Evolutionary conservation across 140 eudicot species (phyloP), one percentile per base, ranked within the genome.

Genomic region (Erigeron philadelphicus): DNA sequence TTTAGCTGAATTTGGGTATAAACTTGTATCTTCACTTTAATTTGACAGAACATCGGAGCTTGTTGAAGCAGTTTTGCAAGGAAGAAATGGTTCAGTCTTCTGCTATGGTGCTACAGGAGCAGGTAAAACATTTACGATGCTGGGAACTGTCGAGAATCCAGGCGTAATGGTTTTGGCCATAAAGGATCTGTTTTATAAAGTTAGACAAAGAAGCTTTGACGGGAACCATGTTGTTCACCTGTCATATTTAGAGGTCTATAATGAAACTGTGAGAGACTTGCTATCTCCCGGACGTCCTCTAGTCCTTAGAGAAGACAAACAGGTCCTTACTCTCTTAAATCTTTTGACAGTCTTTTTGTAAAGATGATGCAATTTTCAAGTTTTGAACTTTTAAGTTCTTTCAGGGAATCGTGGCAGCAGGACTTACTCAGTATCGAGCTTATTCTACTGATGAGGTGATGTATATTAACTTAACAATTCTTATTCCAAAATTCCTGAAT

Each of bases 51-150:
- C 95, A 70, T 86, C 96, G 9, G 89, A 84, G 44, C 91, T 89
- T 62, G 95, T 89, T 67, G 96, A 86, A 83, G 91, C 90, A 11
- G 95, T 89, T 73, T 62, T 89, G 45, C 89, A 84, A 74, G 96
- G 96, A 41, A 79, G 95, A 70, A 90, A 90, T 17, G 96, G 96
- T 21, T 86, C 96, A 41, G 96, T 90, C 50, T 90, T 90, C 75
- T 90, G 96, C 42, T 90, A 90, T 61, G 96, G 96, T 41, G 96
- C 96, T 13, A 90, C 96, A 1, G 96, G 96, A 61, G 96, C 96
- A 9, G 96, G 96, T 48, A 90, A 90, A 61, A 90, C 96, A 8
- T 87, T 86, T 50, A 90, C 96, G 25, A 90, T 90, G 96, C 74
- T 90, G 7, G 96, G 96, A 38, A 86, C 95, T 1, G 78, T 85